A percentile compares a stretch with the other conserved stretches of the same genome.
Conservation (phyloP, 768 basidiomycete species). For the Xanthoconium purpureum region DNA sequence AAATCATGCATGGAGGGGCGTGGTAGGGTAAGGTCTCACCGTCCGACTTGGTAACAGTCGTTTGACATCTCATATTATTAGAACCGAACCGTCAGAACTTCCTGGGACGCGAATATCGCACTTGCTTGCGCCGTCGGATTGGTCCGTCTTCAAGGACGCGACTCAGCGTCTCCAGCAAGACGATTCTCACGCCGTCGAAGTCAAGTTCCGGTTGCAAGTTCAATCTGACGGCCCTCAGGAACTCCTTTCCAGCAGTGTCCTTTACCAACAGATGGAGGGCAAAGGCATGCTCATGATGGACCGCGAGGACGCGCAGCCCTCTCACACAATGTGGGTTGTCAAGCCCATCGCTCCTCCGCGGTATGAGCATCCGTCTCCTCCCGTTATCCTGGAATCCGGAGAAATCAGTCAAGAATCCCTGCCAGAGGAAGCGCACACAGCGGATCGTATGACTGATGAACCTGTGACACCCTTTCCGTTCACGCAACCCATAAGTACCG, state of each 20-base stretch:
- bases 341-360: slow-evolving; percentile 75
- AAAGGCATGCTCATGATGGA: slow-evolving; percentile 99
- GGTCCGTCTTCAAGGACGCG: slow-evolving; percentile 81
- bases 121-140: slow-evolving; percentile 75
- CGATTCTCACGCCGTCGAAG: slow-evolving; percentile 92
- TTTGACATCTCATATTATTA: slow-evolving; percentile 33
- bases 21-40: slow-evolving; percentile 68
- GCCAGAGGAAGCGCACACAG: slow-evolving; percentile 35
- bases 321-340: slow-evolving; percentile 98
- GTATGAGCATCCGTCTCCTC: slow-evolving; percentile 62
- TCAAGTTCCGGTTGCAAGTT: slow-evolving; percentile 82
- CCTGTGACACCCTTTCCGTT: slow-evolving; percentile 73
- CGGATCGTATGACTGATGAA: slow-evolving; percentile 38
- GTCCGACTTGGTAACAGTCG: neutral
- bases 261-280: slow-evolving; percentile 90
- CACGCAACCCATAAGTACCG: slow-evolving; percentile 70
- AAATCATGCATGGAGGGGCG: slow-evolving; percentile 92
- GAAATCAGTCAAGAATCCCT: slow-evolving; percentile 40
- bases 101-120: slow-evolving; percentile 78
- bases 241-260: slow-evolving; percentile 43
- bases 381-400: slow-evolving; percentile 52
- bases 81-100: slow-evolving; percentile 79
- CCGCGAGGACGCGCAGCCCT: slow-evolving; percentile 79
- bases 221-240: slow-evolving; percentile 58
- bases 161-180: slow-evolving; percentile 82